A percentile compares a stretch with the other conserved stretches of the same genome.
phyloP scores from a whole-genome alignment of 2,329 filamentous ascomycete genomes.

The Mycosphaerelloides madeirae region DNA sequence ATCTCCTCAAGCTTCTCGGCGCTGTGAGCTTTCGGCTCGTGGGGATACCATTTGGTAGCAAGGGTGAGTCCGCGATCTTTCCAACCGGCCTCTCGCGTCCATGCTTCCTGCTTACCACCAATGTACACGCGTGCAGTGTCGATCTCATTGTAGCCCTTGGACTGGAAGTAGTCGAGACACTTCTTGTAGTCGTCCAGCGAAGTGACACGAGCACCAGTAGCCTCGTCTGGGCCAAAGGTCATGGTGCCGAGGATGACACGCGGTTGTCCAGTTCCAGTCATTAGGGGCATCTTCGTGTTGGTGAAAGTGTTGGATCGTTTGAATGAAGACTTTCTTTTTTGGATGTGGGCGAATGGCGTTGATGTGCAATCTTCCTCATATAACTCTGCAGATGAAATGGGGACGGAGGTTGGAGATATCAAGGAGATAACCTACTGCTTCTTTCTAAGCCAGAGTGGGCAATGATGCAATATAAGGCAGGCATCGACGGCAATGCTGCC shows the following conservation, averaged over 20 bases:
- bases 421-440: too few species aligned
- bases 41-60: constrained; percentile 41
- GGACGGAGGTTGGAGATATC: too few species aligned
- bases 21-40: constrained; percentile 52
- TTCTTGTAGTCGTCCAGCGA: constrained; percentile 64
- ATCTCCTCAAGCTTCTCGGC: constrained; percentile 60
- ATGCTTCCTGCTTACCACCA: constrained; percentile 69
- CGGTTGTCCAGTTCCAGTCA: constrained; percentile 52
- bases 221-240: constrained; percentile 52
- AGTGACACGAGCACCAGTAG: constrained; percentile 66
- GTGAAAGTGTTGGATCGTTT: constrained; percentile 10
- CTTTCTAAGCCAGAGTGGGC: too few species aligned
- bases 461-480: constrained; percentile 4
- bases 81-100: constrained; percentile 70
- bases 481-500: neutral
- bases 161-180: constrained; percentile 68
- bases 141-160: constrained; percentile 1
- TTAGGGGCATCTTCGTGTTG: constrained; percentile 37
- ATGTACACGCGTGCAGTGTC: constrained; percentile 51
- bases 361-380: too few species aligned
- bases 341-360: neutral
- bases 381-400: too few species aligned
- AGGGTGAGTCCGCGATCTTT: constrained; percentile 71
- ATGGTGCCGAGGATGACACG: constrained; percentile 68
- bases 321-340: neutral